Evolutionary conservation across 2,329 filamentous ascomycete species (phyloP).

Genomic region (Ceratocystis cubensis): DNA sequence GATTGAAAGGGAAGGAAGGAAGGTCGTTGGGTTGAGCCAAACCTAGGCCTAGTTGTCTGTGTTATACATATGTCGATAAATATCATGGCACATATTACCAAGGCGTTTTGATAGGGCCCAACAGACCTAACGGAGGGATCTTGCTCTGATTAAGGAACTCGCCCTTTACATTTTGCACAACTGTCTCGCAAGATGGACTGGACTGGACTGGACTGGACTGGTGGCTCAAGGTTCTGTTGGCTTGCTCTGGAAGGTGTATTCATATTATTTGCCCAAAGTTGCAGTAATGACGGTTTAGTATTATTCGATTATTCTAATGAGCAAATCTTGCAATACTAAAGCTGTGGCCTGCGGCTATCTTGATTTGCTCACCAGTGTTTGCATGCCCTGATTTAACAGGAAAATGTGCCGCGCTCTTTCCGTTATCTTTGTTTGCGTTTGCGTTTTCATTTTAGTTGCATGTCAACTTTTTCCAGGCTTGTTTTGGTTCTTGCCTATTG

Average conservation of each 20-base stretch:
- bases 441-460: no score
- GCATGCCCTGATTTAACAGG: no score
- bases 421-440: no score
- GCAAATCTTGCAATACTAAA: background rate
- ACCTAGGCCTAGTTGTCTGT: background rate
- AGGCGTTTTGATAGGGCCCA: background rate
- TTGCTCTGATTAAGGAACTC: no score
- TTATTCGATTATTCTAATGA: background rate
- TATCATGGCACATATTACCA: background rate
- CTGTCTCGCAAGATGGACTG: background rate
- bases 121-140: background rate
- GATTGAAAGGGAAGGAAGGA: background rate
- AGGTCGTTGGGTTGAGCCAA: background rate
- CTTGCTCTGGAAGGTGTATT: background rate
- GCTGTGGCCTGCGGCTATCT: background rate
- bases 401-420: no score
- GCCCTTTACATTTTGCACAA: background rate
- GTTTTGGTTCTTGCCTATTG: no score
- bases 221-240: background rate
- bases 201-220: background rate
- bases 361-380: background rate
- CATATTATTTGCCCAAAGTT: background rate
- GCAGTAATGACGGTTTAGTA: background rate
- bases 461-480: no score
- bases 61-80: no score